Evolutionary conservation across 78 protist genomes (phyloP), one percentile per base, ranked within the genome.

Genomic region (Polysphondylium violaceum): DNA sequence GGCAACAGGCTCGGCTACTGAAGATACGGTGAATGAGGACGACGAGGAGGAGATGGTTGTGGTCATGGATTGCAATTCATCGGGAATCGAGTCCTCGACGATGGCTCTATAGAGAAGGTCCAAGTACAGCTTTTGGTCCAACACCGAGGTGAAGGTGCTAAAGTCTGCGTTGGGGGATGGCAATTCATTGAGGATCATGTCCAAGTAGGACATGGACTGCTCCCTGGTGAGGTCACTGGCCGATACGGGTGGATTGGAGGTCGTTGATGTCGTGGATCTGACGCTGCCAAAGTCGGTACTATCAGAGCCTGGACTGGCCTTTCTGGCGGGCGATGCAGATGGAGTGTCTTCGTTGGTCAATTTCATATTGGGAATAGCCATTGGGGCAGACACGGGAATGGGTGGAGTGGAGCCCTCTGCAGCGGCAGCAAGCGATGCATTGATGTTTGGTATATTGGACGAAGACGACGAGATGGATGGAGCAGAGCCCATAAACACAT

Each of bases 61-160:
- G 2, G 76, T 7, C 6, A 25, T 7, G 21, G 58, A 40, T 21
- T 72, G 21, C 19, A 79, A 40, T 21, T 79, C 89, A 1, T 29
- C 50, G 21, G 60, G 50, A 3, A 79, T 23, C 9, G 69, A 14
- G 47, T 72, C 76, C 1, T 79, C 89, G 16, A 69, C 44, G 6
- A 83, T 83, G 16, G 91, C 91, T 33, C 74, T 27, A 59, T 83
- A 83, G 2, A 83, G 23, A 4, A 59, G 36, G 43, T 83, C 91
- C 33, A 83, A 74, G 29, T 69, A 83, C 14, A 79, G 36, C 41
- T 79, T 79, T 68, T 72, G 74, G 43, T 79, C 89, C 1, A 67
- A 23, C 7, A 67, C 44, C 1, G 65, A 67, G 1, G 31, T 40
- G 31, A 67, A 72, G 35, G 65, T 79, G 36, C 33, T 59, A 23